Evolutionary conservation across 306 rosid species (phyloP).

Genomic region (Prunus kanzakura): DNA sequence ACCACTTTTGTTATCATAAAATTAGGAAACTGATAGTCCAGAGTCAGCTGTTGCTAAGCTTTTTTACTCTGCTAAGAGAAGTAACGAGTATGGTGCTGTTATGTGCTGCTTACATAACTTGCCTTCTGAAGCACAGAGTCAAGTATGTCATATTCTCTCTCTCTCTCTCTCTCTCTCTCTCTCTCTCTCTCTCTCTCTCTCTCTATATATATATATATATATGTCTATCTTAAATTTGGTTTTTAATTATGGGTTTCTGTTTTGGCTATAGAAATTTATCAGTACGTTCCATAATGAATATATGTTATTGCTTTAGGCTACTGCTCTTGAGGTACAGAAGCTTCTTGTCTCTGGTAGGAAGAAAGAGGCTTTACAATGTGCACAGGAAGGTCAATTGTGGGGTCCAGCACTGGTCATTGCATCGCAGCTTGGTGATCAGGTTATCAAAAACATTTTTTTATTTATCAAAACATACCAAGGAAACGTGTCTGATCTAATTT

Average conservation of each 20-base stretch:
- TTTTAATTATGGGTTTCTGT: neutral
- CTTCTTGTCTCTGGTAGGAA: slow-evolving; percentile 65
- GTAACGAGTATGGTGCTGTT: slow-evolving; percentile 41
- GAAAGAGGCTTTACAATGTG: slow-evolving; percentile 60
- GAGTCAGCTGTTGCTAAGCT: slow-evolving; percentile 65
- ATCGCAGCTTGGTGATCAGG: slow-evolving; percentile 73
- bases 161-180: neutral
- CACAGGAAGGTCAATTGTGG: slow-evolving; percentile 80
- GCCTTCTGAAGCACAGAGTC: slow-evolving; percentile 60
- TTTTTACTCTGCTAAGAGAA: slow-evolving; percentile 52
- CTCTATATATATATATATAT: neutral
- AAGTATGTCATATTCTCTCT: slow-evolving; percentile 27
- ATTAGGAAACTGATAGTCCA: slow-evolving; percentile 59
- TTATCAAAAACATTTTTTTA: slow-evolving; percentile 10
- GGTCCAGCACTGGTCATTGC: slow-evolving; percentile 78
- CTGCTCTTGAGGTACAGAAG: slow-evolving; percentile 66
- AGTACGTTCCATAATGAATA: slow-evolving; percentile 1
- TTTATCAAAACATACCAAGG: neutral
- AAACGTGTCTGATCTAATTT: neutral
- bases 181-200: neutral
- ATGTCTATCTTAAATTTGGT: neutral
- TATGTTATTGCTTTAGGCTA: slow-evolving; percentile 44
- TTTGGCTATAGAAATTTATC: neutral
- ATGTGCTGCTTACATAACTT: slow-evolving; percentile 46
- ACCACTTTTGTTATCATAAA: slow-evolving; percentile 13